A percentile compares a stretch with the other conserved stretches of the same genome.
Evolutionary conservation across 2,329 filamentous ascomycete species (phyloP).

Genomic region (Neonectria ditissima): DNA sequence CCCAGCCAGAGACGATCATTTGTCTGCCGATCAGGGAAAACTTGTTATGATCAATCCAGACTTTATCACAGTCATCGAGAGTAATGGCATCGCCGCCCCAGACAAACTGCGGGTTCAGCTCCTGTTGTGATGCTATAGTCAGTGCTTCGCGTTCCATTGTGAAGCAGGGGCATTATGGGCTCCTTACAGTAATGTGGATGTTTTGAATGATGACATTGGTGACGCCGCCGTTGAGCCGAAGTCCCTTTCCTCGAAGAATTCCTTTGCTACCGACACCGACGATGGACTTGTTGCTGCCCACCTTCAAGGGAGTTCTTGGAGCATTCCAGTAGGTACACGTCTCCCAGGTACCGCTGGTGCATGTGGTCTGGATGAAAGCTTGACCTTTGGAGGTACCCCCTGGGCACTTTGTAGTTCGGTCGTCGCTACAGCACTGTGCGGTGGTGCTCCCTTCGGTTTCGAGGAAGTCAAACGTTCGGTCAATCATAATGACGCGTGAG

Average conservation of each 20-base stretch:
- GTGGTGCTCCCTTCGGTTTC: constrained; percentile 64
- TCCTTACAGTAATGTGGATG: constrained; percentile 58
- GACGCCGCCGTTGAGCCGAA: constrained; percentile 59
- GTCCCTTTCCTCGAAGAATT: constrained; percentile 68
- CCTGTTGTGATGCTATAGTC: constrained; percentile 15
- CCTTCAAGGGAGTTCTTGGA: constrained; percentile 60
- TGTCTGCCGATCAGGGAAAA: constrained; percentile 69
- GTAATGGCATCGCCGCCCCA: constrained; percentile 70
- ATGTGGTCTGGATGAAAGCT: constrained; percentile 52
- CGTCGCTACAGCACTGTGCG: constrained; percentile 68
- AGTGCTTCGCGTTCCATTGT: background rate
- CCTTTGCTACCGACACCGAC: constrained; percentile 63
- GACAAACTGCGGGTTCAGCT: constrained; percentile 67
- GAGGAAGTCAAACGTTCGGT: constrained; percentile 66
- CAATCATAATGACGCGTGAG: constrained; percentile 68
- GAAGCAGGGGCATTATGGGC: no score
- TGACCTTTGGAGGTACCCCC: constrained; percentile 31
- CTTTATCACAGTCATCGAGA: constrained; percentile 56
- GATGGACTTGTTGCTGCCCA: constrained; percentile 68
- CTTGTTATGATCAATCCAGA: constrained; percentile 66
- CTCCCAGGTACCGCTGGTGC: constrained; percentile 64
- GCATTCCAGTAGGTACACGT: constrained; percentile 63
- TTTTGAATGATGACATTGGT: constrained; percentile 71
- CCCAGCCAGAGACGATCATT: constrained; percentile 67
- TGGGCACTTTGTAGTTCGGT: constrained; percentile 39